These are phyloP conservation scores for Psilocybe sp. DNA, from an alignment of 768 basidiomycete species.

Conservation along the genomic window DNA sequence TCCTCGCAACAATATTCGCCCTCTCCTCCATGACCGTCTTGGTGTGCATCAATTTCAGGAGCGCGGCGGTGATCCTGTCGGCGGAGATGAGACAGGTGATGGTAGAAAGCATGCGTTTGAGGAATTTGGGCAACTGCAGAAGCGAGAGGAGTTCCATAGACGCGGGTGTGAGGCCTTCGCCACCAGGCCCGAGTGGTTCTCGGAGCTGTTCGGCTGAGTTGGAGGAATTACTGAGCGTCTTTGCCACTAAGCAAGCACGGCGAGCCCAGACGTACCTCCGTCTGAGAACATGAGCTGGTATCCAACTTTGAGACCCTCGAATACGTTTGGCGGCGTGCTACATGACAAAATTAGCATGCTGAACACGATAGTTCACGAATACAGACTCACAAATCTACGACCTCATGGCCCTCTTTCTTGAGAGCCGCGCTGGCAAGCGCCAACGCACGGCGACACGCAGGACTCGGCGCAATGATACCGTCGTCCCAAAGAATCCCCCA, in stretches of 20 bases:
- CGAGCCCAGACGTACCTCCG: conserved; percentile 36
- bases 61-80: conserved; percentile 34
- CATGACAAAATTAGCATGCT: conserved; percentile 1
- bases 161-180: conserved; percentile 30
- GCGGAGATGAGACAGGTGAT: conserved; percentile 26
- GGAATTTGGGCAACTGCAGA: conserved; percentile 32
- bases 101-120: conserved; percentile 43
- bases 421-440: conserved; percentile 49
- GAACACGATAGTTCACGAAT: neutral
- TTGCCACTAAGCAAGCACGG: conserved; percentile 7
- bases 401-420: conserved; percentile 57
- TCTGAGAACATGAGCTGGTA: conserved; percentile 57
- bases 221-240: conserved; percentile 2
- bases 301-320: conserved; percentile 48
- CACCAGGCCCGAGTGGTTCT: conserved; percentile 26
- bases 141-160: conserved; percentile 29
- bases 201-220: conserved; percentile 41
- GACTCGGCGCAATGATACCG: conserved; percentile 52
- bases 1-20: conserved; percentile 42
- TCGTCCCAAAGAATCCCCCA: conserved; percentile 67
- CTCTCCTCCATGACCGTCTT: conserved; percentile 53
- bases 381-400: conserved; percentile 54
- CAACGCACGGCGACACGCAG: conserved; percentile 60
- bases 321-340: conserved; percentile 44
- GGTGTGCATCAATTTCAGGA: conserved; percentile 37